These are phyloP conservation scores for Lepiota subincarnata DNA, from an alignment of 768 basidiomycete genomes.

Conservation along the genomic window DNA sequence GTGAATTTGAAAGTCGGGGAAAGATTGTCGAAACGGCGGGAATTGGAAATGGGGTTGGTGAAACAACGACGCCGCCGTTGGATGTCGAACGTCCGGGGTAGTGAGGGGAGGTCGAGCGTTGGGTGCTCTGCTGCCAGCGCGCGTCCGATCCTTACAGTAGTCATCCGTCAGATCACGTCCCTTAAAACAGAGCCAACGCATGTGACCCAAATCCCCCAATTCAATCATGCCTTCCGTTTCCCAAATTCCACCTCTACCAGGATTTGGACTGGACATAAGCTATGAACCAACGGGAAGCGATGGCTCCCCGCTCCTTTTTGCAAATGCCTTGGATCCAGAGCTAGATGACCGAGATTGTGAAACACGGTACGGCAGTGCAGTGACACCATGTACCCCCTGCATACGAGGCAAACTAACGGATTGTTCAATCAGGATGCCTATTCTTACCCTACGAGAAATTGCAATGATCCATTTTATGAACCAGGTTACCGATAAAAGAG, in stretches of 20 bases:
- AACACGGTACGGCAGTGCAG: slow-evolving; percentile 9
- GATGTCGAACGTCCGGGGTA: no score
- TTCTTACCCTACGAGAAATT: slow-evolving; percentile 25
- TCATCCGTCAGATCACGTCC: no score
- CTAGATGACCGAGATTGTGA: background rate
- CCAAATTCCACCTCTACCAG: slow-evolving; percentile 17
- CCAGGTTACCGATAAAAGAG: slow-evolving; percentile 27
- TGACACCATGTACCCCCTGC: background rate
- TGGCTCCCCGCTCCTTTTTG: slow-evolving; percentile 5
- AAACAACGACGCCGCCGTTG: no score
- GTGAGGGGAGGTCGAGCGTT: no score
- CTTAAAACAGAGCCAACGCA: no score
- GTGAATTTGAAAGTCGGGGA: no score
- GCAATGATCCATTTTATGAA: slow-evolving; percentile 34
- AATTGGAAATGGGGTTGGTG: no score
- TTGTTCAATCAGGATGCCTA: background rate
- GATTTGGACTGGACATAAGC: slow-evolving; percentile 25
- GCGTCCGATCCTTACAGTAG: no score
- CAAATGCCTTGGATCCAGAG: slow-evolving; percentile 15
- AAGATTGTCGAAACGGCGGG: no score
- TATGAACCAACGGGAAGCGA: slow-evolving; percentile 11
- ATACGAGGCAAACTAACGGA: background rate
- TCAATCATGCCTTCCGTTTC: background rate
- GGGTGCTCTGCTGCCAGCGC: no score
- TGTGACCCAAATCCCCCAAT: no score